Evolutionary conservation across 2,329 filamentous ascomycete genomes (phyloP).

Genomic region (Emergomyces orientalis): DNA sequence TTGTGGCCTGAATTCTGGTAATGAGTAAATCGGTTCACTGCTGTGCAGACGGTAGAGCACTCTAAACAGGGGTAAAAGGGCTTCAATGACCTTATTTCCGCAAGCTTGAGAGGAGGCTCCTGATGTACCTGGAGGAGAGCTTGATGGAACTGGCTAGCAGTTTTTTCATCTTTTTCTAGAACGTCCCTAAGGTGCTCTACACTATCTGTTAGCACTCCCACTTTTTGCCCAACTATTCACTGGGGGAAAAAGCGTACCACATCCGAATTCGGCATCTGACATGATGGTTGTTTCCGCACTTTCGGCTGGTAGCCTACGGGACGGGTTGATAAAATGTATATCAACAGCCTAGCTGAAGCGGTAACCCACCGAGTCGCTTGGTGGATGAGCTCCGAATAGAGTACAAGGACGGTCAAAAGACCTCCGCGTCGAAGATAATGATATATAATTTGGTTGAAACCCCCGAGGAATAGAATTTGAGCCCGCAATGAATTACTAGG

Average conservation of each 20-base stretch:
- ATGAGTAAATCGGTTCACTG: conserved; percentile 27
- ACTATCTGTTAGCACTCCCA: not conserved
- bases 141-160: conserved; percentile 29
- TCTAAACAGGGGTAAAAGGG: conserved; percentile 33
- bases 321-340: not conserved
- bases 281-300: not conserved
- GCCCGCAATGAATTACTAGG: not conserved
- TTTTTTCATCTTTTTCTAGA: conserved; percentile 25
- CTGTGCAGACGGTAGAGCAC: conserved; percentile 27
- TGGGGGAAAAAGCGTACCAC: conserved; percentile 6
- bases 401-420: not conserved
- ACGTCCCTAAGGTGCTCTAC: conserved; percentile 33
- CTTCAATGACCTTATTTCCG: conserved; percentile 25
- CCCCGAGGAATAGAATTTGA: not conserved
- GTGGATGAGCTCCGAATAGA: not conserved
- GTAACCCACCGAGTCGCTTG: not conserved
- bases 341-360: not conserved
- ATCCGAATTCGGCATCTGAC: conserved; percentile 10
- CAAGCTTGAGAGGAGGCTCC: conserved; percentile 23
- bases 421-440: not conserved
- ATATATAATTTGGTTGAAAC: not conserved
- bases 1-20: conserved; percentile 31
- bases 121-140: conserved; percentile 27
- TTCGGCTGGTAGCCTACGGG: not conserved
- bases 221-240: conserved; percentile 2